Evolutionary conservation across 768 basidiomycete genomes (phyloP).

Genomic region (Lactarius hatsudake): DNA sequence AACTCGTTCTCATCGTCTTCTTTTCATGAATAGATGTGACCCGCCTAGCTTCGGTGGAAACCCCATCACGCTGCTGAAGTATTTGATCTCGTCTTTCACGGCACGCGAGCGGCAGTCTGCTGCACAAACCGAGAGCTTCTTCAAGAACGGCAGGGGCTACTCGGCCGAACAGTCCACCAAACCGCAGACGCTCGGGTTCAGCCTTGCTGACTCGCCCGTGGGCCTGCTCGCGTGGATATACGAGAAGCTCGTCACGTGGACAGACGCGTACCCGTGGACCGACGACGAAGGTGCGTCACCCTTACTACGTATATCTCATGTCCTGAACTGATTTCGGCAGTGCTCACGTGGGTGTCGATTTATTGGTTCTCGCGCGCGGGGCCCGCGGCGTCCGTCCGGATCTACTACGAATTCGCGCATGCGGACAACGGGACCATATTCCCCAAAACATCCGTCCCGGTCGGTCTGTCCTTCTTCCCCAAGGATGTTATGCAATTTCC

Average conservation of each 20-base stretch:
- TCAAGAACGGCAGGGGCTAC: conserved; percentile 39
- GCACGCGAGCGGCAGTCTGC: conserved; percentile 38
- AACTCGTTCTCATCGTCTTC: no score
- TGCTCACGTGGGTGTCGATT: conserved; percentile 58
- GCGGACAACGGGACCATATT: not conserved
- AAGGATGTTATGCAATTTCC: conserved; percentile 40
- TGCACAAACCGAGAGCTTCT: conserved; percentile 34
- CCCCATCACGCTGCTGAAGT: conserved; percentile 34
- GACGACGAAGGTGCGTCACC: conserved; percentile 43
- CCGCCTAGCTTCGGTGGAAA: conserved; percentile 30
- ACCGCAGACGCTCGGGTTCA: conserved; percentile 44
- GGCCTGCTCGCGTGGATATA: conserved; percentile 35
- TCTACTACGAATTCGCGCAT: conserved; percentile 43
- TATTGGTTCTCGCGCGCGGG: conserved; percentile 48
- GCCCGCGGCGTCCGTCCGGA: no score
- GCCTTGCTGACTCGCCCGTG: conserved; percentile 34
- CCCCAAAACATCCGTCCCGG: conserved; percentile 36
- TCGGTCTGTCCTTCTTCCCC: conserved; percentile 52
- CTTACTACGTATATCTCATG: not conserved
- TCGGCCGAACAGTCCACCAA: conserved; percentile 36
- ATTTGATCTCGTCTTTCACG: conserved; percentile 35
- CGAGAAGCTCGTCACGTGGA: no score
- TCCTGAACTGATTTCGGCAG: conserved; percentile 31
- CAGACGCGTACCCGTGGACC: conserved; percentile 44
- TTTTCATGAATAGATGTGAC: not conserved